Percentiles rank a stretch among this genome's conserved stretches.
Conservation (phyloP, 2,329 filamentous ascomycete species). For the Cladosporium velox region DNA sequence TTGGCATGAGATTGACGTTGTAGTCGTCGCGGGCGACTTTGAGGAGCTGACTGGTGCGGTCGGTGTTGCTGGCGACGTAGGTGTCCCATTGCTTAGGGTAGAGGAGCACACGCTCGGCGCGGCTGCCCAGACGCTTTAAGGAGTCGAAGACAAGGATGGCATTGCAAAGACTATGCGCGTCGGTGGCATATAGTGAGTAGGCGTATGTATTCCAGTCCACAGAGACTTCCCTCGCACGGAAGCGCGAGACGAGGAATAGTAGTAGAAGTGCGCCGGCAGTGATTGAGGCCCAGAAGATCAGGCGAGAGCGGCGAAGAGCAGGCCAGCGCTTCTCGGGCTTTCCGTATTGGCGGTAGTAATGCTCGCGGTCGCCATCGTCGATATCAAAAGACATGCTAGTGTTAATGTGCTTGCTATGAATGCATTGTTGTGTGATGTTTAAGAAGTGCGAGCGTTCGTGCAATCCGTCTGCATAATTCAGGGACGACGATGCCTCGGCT, state of each 20-base stretch:
- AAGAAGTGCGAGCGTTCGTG: neutral
- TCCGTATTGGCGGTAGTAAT: constrained; percentile 21
- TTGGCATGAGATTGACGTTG: constrained; percentile 50
- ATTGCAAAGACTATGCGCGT: constrained; percentile 47
- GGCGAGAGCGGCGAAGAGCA: constrained; percentile 15
- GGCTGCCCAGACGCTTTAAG: constrained; percentile 42
- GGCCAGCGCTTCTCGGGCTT: constrained; percentile 17
- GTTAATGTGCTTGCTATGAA: neutral
- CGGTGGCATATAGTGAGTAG: constrained; percentile 49
- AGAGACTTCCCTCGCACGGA: neutral
- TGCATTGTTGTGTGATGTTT: neutral
- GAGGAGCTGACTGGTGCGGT: constrained; percentile 45
- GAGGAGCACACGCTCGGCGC: constrained; percentile 46
- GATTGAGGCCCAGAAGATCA: constrained; percentile 11
- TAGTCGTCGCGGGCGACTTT: constrained; percentile 49
- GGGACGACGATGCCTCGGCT: neutral
- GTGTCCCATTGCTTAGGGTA: constrained; percentile 45
- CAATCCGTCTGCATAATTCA: neutral
- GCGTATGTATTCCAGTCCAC: constrained; percentile 43
- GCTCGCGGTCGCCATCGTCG: constrained; percentile 18
- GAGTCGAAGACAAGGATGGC: constrained; percentile 46
- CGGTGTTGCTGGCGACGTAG: constrained; percentile 19
- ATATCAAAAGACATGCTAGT: constrained; percentile 20
- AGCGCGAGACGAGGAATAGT: constrained; percentile 7
- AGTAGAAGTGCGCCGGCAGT: neutral